A percentile compares a stretch with the other conserved stretches of the same genome.
Evolutionary conservation across 768 basidiomycete genomes (phyloP).

Genomic region (Xanthoconium purpureum): DNA sequence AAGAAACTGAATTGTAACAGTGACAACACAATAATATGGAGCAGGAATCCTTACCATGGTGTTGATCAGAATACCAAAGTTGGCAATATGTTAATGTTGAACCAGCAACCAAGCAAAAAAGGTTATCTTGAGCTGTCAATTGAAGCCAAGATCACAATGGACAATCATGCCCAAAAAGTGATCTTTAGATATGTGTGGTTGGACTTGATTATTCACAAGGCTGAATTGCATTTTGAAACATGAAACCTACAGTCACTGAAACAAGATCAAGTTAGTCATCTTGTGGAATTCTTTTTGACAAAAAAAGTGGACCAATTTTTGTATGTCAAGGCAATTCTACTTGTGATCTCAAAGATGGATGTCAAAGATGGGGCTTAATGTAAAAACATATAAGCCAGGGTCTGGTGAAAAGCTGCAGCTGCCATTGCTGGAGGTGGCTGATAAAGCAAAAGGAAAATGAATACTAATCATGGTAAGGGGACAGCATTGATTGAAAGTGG

Average conservation of each 20-base stretch:
- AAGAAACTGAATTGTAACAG: too few species aligned
- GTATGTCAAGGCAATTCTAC: neutral
- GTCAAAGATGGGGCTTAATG: neutral
- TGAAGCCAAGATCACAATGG: rapidly evolving
- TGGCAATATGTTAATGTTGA: too few species aligned
- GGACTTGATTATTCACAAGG: neutral
- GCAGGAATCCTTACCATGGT: too few species aligned
- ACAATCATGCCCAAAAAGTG: neutral
- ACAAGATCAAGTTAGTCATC: neutral
- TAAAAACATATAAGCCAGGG: neutral
- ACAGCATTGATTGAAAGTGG: neutral
- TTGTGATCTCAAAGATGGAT: neutral
- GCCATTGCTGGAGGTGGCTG: neutral
- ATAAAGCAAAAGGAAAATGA: neutral
- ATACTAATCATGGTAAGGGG: neutral
- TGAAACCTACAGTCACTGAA: neutral
- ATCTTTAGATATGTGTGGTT: neutral
- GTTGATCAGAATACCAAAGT: too few species aligned
- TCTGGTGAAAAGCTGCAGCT: rapidly evolving
- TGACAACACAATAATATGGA: too few species aligned
- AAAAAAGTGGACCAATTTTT: neutral
- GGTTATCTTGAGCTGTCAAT: neutral
- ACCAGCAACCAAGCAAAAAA: too few species aligned
- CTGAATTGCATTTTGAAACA: neutral
- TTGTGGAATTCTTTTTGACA: neutral